Base-by-base conservation (phyloP, 202 grass and related monocot genomes). In the Sporobolus alterniflorus region DNA sequence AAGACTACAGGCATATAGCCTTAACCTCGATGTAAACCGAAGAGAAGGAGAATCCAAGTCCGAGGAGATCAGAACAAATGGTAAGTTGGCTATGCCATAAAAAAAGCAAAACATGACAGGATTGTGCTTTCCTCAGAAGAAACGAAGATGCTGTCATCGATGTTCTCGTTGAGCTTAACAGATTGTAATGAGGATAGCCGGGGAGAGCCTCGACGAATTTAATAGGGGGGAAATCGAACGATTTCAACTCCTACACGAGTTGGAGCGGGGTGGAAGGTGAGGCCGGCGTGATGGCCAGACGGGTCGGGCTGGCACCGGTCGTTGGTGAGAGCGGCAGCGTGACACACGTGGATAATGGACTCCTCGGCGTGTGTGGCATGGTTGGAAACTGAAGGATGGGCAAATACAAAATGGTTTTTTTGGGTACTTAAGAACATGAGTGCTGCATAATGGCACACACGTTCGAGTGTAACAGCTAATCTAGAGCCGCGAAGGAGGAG, bases 321-420 rank as follows among this genome's bases (percentile, higher is more conserved):
- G 73, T 66, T 0, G 85, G 80, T 2, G 84, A 88, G 57, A 79
- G 75, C 30, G 75, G 76, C 29, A 76, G 76, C 71, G 64, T 84
- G 18, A 71, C 71, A 55, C 79, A 67, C 16, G 68, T 17, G 0
- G 59, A 39, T 34, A 86, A 22, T 18, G 84, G 84, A 32, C 88
- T 87, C 28, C 62, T 39, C 7, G 84, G 88, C 69, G 68, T 79
- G 79, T 33, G 74, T 15, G 79, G 64, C 88, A 82, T 86, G 73
- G 54, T 22, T 18, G 30, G 42, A 3, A 24, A 24, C 44, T 14
- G 15, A 1, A 18, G 25, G 32, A 33, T 21, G 25, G 44, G 52
- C 9, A 55, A 44, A 47, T 40, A 84, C 17, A 15, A 12, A 34
- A 33, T 2, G 59, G 30, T 9, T 73, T 39, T 0, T 3, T 65